A percentile compares a stretch with the other conserved stretches of the same genome.
phyloP scores from a whole-genome alignment of 495 filamentous ascomycete genomes.

The Podospora pseudocomata region DNA sequence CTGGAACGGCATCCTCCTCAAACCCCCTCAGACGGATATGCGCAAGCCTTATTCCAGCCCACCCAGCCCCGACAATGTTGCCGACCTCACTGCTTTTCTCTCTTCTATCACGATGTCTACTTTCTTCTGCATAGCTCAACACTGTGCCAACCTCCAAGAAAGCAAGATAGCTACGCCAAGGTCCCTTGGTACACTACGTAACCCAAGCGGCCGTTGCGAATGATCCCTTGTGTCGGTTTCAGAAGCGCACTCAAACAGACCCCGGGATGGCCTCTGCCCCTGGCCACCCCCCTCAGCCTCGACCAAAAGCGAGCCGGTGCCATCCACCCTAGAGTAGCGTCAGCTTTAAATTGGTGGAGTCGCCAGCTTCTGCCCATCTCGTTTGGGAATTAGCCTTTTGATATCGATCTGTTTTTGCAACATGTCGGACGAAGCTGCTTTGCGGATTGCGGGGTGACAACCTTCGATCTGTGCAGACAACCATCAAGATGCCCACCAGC shows the following conservation, averaged over 20 bases:
- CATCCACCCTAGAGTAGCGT: neutral
- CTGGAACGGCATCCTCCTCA: neutral
- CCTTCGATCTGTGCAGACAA: neutral
- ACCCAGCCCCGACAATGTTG: neutral
- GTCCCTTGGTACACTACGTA: neutral
- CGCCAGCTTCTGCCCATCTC: neutral
- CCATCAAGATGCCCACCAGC: neutral
- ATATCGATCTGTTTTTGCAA: neutral
- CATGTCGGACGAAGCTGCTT: neutral
- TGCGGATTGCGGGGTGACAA: neutral
- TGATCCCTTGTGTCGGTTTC: conserved; percentile 7
- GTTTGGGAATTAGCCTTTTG: neutral
- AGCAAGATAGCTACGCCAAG: neutral
- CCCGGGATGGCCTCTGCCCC: conserved; percentile 1
- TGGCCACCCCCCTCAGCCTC: conserved; percentile 5
- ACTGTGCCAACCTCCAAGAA: neutral
- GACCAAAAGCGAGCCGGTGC: neutral
- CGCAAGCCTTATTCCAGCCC: neutral
- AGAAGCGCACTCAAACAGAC: conserved; percentile 6
- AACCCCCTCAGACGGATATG: neutral
- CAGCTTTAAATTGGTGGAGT: neutral
- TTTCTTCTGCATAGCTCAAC: neutral
- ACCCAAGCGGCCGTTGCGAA: neutral
- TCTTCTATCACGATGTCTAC: neutral
- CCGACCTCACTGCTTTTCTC: neutral